A percentile compares a stretch with the other conserved stretches of the same genome.
phyloP scores from a whole-genome alignment of 106 monocot genomes.

The Platanthera zijinensis region DNA sequence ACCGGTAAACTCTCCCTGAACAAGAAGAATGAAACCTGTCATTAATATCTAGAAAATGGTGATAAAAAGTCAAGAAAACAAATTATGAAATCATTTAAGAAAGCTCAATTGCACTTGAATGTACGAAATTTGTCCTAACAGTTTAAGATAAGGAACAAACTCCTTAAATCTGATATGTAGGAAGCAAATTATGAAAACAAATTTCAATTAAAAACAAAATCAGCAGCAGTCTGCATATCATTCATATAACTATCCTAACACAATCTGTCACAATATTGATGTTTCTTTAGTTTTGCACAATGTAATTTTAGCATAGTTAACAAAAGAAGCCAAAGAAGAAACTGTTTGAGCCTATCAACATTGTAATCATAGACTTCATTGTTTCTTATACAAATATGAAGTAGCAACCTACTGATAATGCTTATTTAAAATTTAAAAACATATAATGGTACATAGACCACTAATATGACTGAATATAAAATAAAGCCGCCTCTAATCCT shows the following conservation, averaged over 20 bases:
- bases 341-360: not conserved
- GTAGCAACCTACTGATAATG: not conserved
- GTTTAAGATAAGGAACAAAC: not conserved
- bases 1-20: conserved; percentile 74
- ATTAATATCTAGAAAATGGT: not conserved
- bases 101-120: not conserved
- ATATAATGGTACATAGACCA: not conserved
- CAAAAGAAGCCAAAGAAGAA: not conserved
- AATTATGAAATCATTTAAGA: not conserved
- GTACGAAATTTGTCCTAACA: not conserved
- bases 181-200: not conserved
- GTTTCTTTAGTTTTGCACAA: not conserved
- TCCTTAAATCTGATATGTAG: not conserved
- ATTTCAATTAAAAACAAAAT: not conserved
- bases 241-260: not conserved
- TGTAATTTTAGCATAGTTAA: not conserved
- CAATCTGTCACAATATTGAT: not conserved
- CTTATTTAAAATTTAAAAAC: not conserved
- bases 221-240: not conserved
- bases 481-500: not conserved
- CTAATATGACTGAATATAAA: not conserved
- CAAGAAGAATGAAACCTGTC: conserved; percentile 5
- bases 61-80: not conserved
- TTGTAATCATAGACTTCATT: not conserved
- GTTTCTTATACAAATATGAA: not conserved